These are phyloP conservation scores for Bromus sterilis DNA, from an alignment of 176 grass and related monocot genomes.

Conservation along the genomic window DNA sequence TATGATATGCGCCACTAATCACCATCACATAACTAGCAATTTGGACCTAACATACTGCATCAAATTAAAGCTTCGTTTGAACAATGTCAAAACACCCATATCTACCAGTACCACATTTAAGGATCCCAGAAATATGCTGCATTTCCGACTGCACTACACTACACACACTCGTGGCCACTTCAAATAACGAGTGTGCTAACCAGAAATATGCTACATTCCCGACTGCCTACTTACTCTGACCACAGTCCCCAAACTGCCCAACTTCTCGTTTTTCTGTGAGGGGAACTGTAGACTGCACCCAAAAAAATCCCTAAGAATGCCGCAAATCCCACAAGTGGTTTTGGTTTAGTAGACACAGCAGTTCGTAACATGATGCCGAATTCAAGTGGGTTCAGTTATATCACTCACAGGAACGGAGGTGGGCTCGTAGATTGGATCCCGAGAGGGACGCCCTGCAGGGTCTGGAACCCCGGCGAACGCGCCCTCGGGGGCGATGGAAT, in stretches of 20 bases:
- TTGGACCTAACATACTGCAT: not conserved
- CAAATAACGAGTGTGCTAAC: not conserved
- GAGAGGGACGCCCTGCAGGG: not conserved
- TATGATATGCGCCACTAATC: not conserved
- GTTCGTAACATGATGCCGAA: constrained; percentile 2
- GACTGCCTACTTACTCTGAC: not conserved
- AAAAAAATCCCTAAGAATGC: not conserved
- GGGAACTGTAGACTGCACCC: not conserved
- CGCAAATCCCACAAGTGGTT: not conserved
- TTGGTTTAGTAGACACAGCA: not conserved
- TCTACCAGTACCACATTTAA: not conserved
- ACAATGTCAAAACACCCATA: not conserved
- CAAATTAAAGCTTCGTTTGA: not conserved
- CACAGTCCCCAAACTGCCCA: not conserved
- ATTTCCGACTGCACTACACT: too few relatives aligned
- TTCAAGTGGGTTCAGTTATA: not conserved
- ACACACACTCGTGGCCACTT: not conserved
- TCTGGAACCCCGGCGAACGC: constrained; percentile 9
- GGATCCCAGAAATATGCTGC: not conserved
- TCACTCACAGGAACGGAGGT: constrained; percentile 59
- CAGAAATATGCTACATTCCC: not conserved
- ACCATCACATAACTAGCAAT: not conserved
- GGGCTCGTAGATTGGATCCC: constrained; percentile 51
- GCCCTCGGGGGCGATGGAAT: constrained; percentile 40
- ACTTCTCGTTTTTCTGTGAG: not conserved